Percentiles rank a stretch among this genome's conserved stretches.
phyloP scores from a whole-genome alignment of 768 basidiomycete species.

The Boletellus sp. region DNA sequence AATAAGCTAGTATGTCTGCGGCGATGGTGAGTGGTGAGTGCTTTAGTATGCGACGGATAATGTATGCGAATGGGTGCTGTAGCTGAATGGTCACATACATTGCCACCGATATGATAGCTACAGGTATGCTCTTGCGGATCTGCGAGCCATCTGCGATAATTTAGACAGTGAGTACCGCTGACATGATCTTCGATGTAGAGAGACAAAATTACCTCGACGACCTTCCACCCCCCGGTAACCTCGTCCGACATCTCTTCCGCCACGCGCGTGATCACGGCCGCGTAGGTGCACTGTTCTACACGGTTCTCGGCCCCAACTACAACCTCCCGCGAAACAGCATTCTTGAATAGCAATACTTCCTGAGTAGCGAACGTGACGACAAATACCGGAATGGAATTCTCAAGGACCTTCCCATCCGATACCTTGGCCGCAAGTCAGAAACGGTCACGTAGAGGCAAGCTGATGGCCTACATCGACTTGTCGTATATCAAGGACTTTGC shows the following conservation, averaged over 20 bases:
- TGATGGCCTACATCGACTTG: constrained; percentile 80
- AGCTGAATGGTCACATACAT: background rate
- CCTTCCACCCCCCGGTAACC: constrained; percentile 96
- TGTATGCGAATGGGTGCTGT: constrained; percentile 9
- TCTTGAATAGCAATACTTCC: constrained; percentile 88
- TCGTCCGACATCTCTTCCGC: constrained; percentile 88
- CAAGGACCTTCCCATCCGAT: constrained; percentile 82
- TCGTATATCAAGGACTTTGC: constrained; percentile 93
- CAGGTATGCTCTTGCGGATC: constrained; percentile 49
- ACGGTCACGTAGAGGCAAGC: background rate
- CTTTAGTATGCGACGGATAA: constrained; percentile 16
- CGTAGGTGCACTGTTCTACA: constrained; percentile 92
- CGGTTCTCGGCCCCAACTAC: constrained; percentile 83
- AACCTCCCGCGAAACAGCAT: constrained; percentile 84
- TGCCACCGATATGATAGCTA: constrained; percentile 17
- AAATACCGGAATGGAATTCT: constrained; percentile 87
- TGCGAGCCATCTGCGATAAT: constrained; percentile 44
- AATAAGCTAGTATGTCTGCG: constrained; percentile 30
- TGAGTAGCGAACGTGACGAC: constrained; percentile 91
- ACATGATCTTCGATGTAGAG: background rate
- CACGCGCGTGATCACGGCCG: constrained; percentile 84
- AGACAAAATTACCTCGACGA: constrained; percentile 77
- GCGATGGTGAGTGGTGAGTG: constrained; percentile 30
- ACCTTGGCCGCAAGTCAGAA: constrained; percentile 44
- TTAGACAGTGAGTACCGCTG: background rate